phyloP scores from a whole-genome alignment of 2,329 filamentous ascomycete species.

The Hypomyces rosellus region DNA sequence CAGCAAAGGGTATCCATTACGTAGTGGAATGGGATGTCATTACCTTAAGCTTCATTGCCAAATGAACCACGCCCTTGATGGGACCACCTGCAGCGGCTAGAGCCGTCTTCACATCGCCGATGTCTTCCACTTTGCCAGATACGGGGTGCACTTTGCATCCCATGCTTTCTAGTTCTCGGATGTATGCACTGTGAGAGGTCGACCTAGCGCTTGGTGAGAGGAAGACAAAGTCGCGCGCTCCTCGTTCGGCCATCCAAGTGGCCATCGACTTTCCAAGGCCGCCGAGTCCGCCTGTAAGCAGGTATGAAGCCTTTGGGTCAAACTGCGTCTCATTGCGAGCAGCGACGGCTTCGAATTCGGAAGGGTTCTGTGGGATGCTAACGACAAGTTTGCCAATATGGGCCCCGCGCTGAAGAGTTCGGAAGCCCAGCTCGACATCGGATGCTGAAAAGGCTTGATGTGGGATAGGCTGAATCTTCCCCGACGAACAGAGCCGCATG shows the following conservation, averaged over 20 bases:
- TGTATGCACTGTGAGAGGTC: conserved; percentile 12
- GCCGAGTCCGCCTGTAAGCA: conserved; percentile 25
- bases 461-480: background rate
- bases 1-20: no score
- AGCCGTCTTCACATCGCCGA: conserved; percentile 21
- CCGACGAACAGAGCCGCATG: no score
- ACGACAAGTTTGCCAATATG: conserved; percentile 29
- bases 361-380: conserved; percentile 12
- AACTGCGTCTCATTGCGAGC: background rate
- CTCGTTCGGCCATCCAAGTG: conserved; percentile 24
- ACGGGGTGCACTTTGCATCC: conserved; percentile 23
- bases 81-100: conserved; percentile 18
- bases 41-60: conserved; percentile 30
- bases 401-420: conserved; percentile 13
- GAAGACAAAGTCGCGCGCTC: conserved; percentile 20
- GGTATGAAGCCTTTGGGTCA: conserved; percentile 16
- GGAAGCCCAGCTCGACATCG: conserved; percentile 5
- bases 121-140: conserved; percentile 25
- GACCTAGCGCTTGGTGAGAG: conserved; percentile 5
- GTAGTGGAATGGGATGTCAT: background rate
- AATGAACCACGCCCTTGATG: conserved; percentile 35
- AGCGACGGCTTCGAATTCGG: background rate
- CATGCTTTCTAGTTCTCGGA: conserved; percentile 19
- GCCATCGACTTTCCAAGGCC: conserved; percentile 24
- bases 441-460: background rate